Conservation (phyloP, 306 rosid species). For the Lathyrus oleraceus region DNA sequence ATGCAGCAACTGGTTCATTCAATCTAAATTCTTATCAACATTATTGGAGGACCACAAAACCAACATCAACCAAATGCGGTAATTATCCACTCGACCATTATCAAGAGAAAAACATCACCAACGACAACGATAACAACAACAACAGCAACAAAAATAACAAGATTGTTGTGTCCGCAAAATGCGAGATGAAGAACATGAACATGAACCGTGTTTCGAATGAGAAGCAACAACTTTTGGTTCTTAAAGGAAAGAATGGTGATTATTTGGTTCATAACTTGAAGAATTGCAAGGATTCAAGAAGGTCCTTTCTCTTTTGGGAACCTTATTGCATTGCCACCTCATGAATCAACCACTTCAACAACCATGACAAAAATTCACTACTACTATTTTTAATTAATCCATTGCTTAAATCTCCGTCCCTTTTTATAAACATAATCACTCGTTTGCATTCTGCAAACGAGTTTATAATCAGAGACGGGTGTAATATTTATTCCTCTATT, state of each 20-base stretch:
- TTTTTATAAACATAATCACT: background rate
- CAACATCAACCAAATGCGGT: conserved; percentile 32
- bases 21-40: conserved; percentile 70
- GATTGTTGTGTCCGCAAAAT: conserved; percentile 19
- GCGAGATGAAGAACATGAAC: conserved; percentile 27
- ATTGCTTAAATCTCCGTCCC: conserved; percentile 27
- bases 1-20: conserved; percentile 47
- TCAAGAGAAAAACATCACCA: conserved; percentile 14
- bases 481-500: conserved; percentile 30
- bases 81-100: conserved; percentile 33
- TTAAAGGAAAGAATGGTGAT: conserved; percentile 73
- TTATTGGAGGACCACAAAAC: conserved; percentile 62
- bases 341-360: conserved; percentile 30
- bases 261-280: conserved; percentile 56
- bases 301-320: conserved; percentile 70
- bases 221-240: conserved; percentile 46
- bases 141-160: background rate
- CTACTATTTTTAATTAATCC: conserved; percentile 31
- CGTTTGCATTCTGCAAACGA: background rate
- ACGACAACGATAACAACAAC: background rate
- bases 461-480: background rate
- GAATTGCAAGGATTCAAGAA: conserved; percentile 74
- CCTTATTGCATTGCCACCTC: conserved; percentile 89
- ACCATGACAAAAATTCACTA: background rate
- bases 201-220: conserved; percentile 36